Evolutionary conservation across 1,139 yeast genomes (phyloP), one percentile per base, ranked within the genome.

Genomic region (Yamadazyma atlantica): DNA sequence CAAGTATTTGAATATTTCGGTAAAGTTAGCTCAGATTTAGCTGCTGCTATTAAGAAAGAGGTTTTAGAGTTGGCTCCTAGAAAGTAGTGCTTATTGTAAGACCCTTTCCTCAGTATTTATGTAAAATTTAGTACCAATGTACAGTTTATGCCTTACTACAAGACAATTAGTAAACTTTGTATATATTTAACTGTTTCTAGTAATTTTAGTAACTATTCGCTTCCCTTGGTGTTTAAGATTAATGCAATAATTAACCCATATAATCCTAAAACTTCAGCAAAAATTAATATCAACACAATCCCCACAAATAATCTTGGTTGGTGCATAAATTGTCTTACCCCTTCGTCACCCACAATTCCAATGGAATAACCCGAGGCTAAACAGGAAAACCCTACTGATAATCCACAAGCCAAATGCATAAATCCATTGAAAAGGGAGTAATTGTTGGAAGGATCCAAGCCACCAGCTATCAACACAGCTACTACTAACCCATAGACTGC

Each of bases 331-430:
- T 94, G 95, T 73, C 97, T 85, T 39, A 92, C 97, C 69, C 98
- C 98, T 47, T 94, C 97, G 64, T 92, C 98, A 58, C 98, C 98
- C 47, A 92, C 97, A 50, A 92, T 87, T 60, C 98, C 98, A 69
- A 92, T 92, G 56, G 97, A 95, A 62, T 88, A 92, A 45, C 98
- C 98, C 37, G 97, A 96, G 53, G 97, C 96, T 63, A 92, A 77
- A 62, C 97, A 95, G 46, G 97, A 85, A 55, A 94, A 78, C 47
- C 98, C 98, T 35, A 94, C 98, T 27, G 95, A 81, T 41, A 92
- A 69, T 5, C 98, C 98, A 62, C 97, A 90, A 37, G 95, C 94
- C 59, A 92, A 75, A 68, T 92, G 98, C 90, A 94, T 89, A 60
- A 89, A 88, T 26, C 98, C 98, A 55, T 90, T 87, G 70, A 87